Evolutionary conservation across 2,329 filamentous ascomycete species (phyloP), one percentile per base, ranked within the genome.

Genomic region (Beauveria australis): DNA sequence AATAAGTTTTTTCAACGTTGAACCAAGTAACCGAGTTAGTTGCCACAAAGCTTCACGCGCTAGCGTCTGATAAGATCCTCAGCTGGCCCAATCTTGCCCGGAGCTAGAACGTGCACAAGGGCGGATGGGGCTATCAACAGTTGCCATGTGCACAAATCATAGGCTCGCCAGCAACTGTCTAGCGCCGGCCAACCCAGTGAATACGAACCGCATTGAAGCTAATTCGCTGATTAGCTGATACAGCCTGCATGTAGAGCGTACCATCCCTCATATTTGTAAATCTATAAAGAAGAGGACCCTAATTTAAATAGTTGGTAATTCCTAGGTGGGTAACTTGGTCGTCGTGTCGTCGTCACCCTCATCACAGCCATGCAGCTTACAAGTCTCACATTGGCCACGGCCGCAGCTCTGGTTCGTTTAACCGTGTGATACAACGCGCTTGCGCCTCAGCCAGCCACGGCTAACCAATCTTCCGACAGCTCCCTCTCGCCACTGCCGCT

Each of bases 361-460:
- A 37, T n/a, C n/a, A 51, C 28, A n/a, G 37, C 28, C 1, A 59
- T 59, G 57, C 57, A 59, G 19, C 57, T 59, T 22, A 16, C 57
- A 28, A 22, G 48, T 51, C 16, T 53, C 14, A 52, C 57, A 8
- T 28, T 59, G 57, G 57, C 57, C 28, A 24, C 57, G 40, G 57
- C 28, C 41, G n/a, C 28, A 53, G n/a, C 40, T 30, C 33, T 59
- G 57, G 57, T 59, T 47, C 19, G 49, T 30, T 44, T 24, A 5
- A n/a, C 19, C 46, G 22, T 33, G 54, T 57, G 37, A 30, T 30
- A 10, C 47, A 43, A 19, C 33, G 22, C 18, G 19, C 30, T 7
- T 28, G 33, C 53, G 41, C 54, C 19, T 18, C 30, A 22, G 22
- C n/a, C 19, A 30, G 3, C 26, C 22, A 24, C 22, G 18, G n/a